Base-by-base conservation (phyloP, 345 rosid genomes). In the Populus euphratica region DNA sequence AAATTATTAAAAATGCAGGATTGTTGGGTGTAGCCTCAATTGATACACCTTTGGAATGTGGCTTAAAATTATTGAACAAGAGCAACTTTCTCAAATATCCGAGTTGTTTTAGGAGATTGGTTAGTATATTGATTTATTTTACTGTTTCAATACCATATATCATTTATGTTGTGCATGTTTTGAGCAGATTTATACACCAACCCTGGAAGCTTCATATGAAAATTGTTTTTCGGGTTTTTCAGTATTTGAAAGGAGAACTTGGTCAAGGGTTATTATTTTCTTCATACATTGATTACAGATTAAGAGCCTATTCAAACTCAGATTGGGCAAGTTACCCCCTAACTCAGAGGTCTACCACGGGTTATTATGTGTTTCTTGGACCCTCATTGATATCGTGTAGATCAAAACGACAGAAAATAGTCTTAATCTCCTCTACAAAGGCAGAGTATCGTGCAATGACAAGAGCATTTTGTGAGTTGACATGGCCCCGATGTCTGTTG, bases 121-220 rank as follows among this genome's bases (percentile, higher is more conserved):
- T 62, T n/a, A 35, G 38, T 1, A 38, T 54, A 6, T 36, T 73
- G 21, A 73, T 73, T 21, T 56, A 73, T 13, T 47, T 73, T 13
- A 73, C 8, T 0, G 8, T 73, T 41, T 73, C 36, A 61, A 76
- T 66, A 27, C 78, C 21, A 4, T 52, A 76, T 33, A 76, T 76
- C 10, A 76, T 49, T 12, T 76, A 76, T n/a, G 0, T 0, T 8
- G 14, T 56, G 4, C 68, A 33, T 59, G 47, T 54, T 4, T 1
- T 54, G 2, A 56, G 72, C 27, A 65, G 11, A n/a, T 75, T 75
- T 18, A 52, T 73, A 35, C 76, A 73, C 5, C 69, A 54, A 10
- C 69, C 76, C 6, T 14, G 38, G 12, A 61, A 61, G 38, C 9
- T 18, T 0, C 76, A 73, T 61, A 14, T 20, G 69, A 33, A 56